Percentiles rank a stretch among this genome's conserved stretches.
phyloP scores from a whole-genome alignment of 371 early-diverging fungal species.

The Mucor mucedo region DNA sequence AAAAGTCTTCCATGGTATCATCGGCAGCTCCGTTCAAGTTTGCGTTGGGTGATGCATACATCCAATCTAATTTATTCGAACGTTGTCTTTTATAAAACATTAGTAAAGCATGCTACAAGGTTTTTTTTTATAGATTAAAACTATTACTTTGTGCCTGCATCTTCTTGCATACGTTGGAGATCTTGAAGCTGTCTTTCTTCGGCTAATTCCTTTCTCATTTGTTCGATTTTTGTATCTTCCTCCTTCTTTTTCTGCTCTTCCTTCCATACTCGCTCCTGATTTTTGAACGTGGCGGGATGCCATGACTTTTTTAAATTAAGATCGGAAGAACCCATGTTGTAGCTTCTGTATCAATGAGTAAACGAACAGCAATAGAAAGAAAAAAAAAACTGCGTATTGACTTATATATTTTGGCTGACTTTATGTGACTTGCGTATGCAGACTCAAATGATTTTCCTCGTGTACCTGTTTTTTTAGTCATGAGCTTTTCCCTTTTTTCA shows the following conservation, averaged over 20 bases:
- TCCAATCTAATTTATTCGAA: conserved; percentile 90
- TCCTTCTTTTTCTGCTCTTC: conserved; percentile 84
- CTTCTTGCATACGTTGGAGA: conserved; percentile 81
- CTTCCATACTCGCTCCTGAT: conserved; percentile 93
- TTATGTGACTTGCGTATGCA: too few relatives aligned
- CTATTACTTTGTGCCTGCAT: conserved; percentile 67
- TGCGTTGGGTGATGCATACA: conserved; percentile 83
- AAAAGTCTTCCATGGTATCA: conserved; percentile 84
- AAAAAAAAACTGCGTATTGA: neutral
- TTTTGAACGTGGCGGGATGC: conserved; percentile 93
- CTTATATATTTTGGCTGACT: too few relatives aligned
- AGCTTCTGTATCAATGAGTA: conserved; percentile 31
- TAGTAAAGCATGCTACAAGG: neutral
- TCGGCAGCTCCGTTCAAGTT: conserved; percentile 55
- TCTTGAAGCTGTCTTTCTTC: conserved; percentile 92
- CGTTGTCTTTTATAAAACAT: conserved; percentile 54
- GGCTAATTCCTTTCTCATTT: conserved; percentile 88
- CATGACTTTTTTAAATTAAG: conserved; percentile 93
- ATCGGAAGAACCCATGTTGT: conserved; percentile 71
- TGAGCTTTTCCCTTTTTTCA: neutral
- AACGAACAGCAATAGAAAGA: neutral
- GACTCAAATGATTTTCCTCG: too few relatives aligned
- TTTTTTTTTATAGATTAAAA: neutral
- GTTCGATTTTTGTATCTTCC: conserved; percentile 85
- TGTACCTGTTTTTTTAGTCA: neutral